Conservation (phyloP, 2,329 filamentous ascomycete species). For the Trichophaea hybrida region DNA sequence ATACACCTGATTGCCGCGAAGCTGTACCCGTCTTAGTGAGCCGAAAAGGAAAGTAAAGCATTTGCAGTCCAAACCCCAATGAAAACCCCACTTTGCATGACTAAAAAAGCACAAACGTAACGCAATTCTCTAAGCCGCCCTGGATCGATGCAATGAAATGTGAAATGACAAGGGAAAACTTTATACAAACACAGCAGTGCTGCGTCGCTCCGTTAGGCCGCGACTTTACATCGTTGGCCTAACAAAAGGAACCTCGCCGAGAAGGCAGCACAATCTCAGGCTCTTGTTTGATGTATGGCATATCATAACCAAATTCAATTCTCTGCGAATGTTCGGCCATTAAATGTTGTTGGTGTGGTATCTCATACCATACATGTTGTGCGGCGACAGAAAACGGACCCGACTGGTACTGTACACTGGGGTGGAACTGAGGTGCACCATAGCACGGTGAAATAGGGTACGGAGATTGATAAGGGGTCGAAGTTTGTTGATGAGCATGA, state of each 20-base stretch:
- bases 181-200: slow-evolving; percentile 7
- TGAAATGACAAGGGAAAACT: slow-evolving; percentile 10
- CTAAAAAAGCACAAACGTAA: slow-evolving; percentile 13
- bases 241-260: slow-evolving; percentile 21
- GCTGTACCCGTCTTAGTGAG: slow-evolving; percentile 20
- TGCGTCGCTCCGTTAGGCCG: neutral
- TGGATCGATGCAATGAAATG: slow-evolving; percentile 11
- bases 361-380: slow-evolving; percentile 30
- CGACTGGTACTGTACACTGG: slow-evolving; percentile 32
- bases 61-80: slow-evolving; percentile 1
- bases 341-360: slow-evolving; percentile 27
- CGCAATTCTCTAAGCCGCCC: slow-evolving; percentile 15
- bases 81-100: slow-evolving; percentile 14
- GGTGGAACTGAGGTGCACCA: slow-evolving; percentile 34
- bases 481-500: slow-evolving; percentile 33
- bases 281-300: slow-evolving; percentile 21
- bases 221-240: neutral
- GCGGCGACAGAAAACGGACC: slow-evolving; percentile 26
- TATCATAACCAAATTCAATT: slow-evolving; percentile 8
- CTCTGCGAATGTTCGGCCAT: slow-evolving; percentile 18
- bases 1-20: slow-evolving; percentile 23
- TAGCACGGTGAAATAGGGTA: slow-evolving; percentile 17
- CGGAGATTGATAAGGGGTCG: slow-evolving; percentile 4
- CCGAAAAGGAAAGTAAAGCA: slow-evolving; percentile 15
- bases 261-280: slow-evolving; percentile 20